Evolutionary conservation across 768 basidiomycete species (phyloP).

Genomic region (Tricholoma furcatifolium): DNA sequence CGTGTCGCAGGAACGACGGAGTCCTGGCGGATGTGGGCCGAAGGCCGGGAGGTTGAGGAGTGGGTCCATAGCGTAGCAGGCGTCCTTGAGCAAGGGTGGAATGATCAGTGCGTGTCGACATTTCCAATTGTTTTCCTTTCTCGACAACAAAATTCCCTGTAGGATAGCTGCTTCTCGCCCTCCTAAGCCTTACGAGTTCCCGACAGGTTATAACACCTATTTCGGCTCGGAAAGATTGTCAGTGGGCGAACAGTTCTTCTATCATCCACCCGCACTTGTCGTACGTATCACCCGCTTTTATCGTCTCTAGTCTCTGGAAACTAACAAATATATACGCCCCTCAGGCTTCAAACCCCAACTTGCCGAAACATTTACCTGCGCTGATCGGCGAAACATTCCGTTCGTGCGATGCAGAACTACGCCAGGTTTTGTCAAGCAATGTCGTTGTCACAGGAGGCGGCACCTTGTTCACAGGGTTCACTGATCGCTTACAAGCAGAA

Average conservation of each 20-base stretch:
- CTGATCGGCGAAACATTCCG: conserved; percentile 78
- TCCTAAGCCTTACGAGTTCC: conserved; percentile 86
- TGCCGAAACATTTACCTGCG: conserved; percentile 74
- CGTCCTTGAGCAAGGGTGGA: conserved; percentile 85
- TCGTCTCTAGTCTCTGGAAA: background rate
- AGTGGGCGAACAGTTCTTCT: conserved; percentile 89
- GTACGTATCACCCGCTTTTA: conserved; percentile 31
- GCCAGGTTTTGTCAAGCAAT: conserved; percentile 87
- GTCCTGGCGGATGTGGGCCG: conserved; percentile 80
- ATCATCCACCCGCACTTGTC: conserved; percentile 57
- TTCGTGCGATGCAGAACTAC: conserved; percentile 88
- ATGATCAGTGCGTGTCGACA: conserved; percentile 66
- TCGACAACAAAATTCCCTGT: conserved; percentile 4
- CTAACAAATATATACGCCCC: background rate
- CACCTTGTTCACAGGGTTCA: conserved; percentile 81
- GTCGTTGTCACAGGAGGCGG: conserved; percentile 97
- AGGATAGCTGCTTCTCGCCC: conserved; percentile 61
- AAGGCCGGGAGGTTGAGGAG: conserved; percentile 83
- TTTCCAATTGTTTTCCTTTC: background rate
- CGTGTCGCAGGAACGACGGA: conserved; percentile 70
- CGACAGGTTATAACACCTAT: conserved; percentile 84
- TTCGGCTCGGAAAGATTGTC: conserved; percentile 81
- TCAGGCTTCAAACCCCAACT: conserved; percentile 55
- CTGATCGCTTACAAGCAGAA: conserved; percentile 80
- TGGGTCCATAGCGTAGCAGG: conserved; percentile 90